phyloP scores from a whole-genome alignment of 73 alveolate genomes.

The Paramecium biaurelia region DNA sequence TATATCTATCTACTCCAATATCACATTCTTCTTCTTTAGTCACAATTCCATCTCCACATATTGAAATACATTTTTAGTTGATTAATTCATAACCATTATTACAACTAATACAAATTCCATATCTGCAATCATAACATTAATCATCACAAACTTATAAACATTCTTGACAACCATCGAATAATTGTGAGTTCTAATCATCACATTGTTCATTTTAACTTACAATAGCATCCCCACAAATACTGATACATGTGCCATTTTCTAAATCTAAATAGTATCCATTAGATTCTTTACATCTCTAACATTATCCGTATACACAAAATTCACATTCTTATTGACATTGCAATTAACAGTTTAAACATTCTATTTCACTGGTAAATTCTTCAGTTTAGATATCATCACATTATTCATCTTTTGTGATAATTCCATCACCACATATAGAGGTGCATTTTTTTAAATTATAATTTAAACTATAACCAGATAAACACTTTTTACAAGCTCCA shows the following conservation, averaged over 20 bases:
- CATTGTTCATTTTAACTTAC: background rate
- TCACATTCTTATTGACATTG: background rate
- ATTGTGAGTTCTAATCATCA: background rate
- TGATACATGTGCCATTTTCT: background rate
- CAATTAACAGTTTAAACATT: conserved; percentile 15
- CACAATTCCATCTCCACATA: conserved; percentile 43
- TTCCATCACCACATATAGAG: background rate
- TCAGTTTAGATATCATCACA: conserved; percentile 26
- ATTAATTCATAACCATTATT: background rate
- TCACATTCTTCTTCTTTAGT: conserved; percentile 27
- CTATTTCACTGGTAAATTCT: background rate
- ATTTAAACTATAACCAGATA: background rate
- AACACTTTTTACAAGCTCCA: background rate
- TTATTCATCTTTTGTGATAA: background rate
- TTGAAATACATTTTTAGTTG: background rate
- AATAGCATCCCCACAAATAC: background rate
- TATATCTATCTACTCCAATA: background rate
- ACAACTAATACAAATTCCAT: conserved; percentile 18
- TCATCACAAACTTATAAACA: background rate
- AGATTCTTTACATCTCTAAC: background rate
- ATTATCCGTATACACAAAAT: background rate
- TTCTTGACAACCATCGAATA: conserved; percentile 35
- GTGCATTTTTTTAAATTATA: background rate
- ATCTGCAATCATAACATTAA: background rate
- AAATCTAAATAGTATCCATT: conserved; percentile 29